Conservation (phyloP, 2,329 filamentous ascomycete genomes). For the Capronia americana region DNA sequence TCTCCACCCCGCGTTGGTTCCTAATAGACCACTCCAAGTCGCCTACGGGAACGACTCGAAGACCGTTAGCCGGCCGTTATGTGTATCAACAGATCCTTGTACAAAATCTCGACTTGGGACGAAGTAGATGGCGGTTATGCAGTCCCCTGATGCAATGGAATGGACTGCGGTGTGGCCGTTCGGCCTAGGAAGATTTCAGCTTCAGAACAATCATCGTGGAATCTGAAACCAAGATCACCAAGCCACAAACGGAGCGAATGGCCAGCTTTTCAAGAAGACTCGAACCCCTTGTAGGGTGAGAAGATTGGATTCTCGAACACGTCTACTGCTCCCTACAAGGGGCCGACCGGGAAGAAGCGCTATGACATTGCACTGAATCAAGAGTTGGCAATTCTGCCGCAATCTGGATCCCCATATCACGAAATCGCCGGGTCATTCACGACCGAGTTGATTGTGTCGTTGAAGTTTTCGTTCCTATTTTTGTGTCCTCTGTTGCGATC, state of each 20-base stretch:
- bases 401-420: background rate
- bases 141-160: background rate
- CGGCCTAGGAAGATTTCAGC: background rate
- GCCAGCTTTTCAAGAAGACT: background rate
- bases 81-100: background rate
- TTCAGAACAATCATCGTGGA: background rate
- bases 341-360: background rate
- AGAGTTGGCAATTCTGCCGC: background rate
- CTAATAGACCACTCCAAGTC: background rate
- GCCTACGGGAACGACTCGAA: background rate
- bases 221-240: background rate
- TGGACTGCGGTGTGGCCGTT: background rate
- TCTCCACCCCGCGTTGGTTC: background rate
- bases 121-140: background rate
- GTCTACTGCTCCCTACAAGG: background rate
- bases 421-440: background rate
- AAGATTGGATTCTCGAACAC: background rate
- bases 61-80: background rate
- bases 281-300: background rate
- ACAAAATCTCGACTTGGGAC: background rate
- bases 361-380: background rate
- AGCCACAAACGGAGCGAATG: background rate
- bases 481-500: background rate
- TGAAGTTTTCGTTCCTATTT: background rate
- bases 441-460: background rate